Base-by-base conservation (phyloP, 345 rosid species). In the Brassica incana region DNA sequence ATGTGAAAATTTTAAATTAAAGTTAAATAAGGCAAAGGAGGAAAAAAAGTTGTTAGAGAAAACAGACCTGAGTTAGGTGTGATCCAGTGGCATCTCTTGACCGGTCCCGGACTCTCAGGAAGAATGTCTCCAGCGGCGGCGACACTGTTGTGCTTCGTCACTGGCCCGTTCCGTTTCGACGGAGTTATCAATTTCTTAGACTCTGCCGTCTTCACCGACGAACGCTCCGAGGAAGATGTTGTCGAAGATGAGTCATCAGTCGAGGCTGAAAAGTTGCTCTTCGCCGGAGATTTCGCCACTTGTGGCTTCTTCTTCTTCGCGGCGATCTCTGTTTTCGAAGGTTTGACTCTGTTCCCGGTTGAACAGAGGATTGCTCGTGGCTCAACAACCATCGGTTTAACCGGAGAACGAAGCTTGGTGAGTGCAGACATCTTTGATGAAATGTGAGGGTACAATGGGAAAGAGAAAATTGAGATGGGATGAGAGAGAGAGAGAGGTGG, bases 71-170 rank as follows among this genome's bases (percentile, higher is more conserved):
- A 90, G 73, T 86, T 84, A 5, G 90, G 87, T 35, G 97, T 95
- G 84, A 91, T 91, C 99, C 97, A 95, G 76, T 91, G 97, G 79
- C 99, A 95, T 78, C 92, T 88, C 87, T 86, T 92, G 74, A 78
- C 84, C 56, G 90, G 88, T 76, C 85, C 82, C 52, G 83, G 65
- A 35, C 27, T 60, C 61, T 73, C 68, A 71, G 82, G 77, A 60
- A 82, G 62, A 9, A 48, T 74, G 76, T 80, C 36, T 1, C 64
- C 71, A n/a, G 60, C 90, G 8, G 15, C 35, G 30, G 73, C 83
- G 40, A 72, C 83, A 38, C 74, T 73, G 69, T 76, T 80, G 1
- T 79, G 48, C 75, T 82, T 88, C 69, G 45, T 59, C 6, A 78
- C 80, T 43, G 73, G 14, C 33, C 85, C 83, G 16, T 65, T 82